Conservation (phyloP, 2,329 filamentous ascomycete species). For the Trichoderma arundinaceum region DNA sequence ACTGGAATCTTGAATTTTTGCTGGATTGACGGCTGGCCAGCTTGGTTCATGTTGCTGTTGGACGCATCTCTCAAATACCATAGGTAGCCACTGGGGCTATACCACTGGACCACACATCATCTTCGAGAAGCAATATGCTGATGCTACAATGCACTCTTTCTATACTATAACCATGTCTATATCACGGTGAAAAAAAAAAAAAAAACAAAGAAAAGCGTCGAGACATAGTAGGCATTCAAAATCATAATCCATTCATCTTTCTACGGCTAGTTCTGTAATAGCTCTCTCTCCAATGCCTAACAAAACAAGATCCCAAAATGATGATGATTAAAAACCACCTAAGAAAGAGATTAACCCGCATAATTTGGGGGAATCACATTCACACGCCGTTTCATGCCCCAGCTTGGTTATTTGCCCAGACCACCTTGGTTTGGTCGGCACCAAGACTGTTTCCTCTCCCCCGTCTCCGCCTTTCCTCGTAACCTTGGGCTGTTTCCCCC, state of each 20-base stretch:
- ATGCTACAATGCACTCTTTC: no score
- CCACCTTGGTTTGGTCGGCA: not conserved
- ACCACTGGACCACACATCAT: no score
- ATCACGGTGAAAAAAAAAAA: no score
- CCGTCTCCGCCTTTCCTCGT: not conserved
- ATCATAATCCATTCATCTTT: conserved; percentile 2
- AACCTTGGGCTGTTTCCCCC: not conserved
- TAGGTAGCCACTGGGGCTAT: no score
- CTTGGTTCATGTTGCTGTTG: no score
- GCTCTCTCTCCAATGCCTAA: not conserved
- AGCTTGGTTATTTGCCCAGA: not conserved
- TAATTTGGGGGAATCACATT: not conserved
- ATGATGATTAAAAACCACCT: not conserved
- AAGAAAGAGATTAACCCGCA: conserved; percentile 17
- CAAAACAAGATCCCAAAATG: not conserved
- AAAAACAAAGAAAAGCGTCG: no score
- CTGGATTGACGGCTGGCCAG: no score
- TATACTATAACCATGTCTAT: no score
- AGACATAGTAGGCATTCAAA: not conserved
- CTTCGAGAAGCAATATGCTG: no score
- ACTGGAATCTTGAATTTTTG: no score
- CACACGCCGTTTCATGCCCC: conserved; percentile 20
- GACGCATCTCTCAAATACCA: no score
- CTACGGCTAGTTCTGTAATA: conserved; percentile 5
- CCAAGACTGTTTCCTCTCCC: not conserved